Evolutionary conservation across 75 land plant species (phyloP).

Genomic region (Selaginella tamariscina): DNA sequence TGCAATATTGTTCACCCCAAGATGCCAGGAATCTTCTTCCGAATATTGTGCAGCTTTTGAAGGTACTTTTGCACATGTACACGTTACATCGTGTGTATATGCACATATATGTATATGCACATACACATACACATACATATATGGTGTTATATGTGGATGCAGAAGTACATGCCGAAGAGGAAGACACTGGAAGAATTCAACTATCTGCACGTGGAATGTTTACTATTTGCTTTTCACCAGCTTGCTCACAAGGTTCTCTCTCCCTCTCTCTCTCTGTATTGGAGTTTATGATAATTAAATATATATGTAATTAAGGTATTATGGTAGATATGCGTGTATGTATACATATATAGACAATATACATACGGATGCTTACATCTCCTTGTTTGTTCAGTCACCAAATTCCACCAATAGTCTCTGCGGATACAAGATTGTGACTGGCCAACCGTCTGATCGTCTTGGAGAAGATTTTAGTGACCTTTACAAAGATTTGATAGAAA

Average conservation of each 20-base stretch:
- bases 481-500: constrained; percentile 79
- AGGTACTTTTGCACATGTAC: constrained; percentile 30
- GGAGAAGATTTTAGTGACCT: constrained; percentile 92
- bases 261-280: neutral
- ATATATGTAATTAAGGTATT: too few relatives aligned
- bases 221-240: constrained; percentile 80
- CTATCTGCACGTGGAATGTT: constrained; percentile 64
- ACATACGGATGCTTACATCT: too few relatives aligned
- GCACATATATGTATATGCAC: constrained; percentile 3
- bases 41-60: constrained; percentile 51
- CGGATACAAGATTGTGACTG: constrained; percentile 96
- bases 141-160: constrained; percentile 16
- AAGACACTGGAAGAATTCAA: constrained; percentile 67
- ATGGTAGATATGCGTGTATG: too few relatives aligned
- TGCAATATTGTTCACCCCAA: constrained; percentile 69
- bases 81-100: constrained; percentile 2
- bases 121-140: neutral
- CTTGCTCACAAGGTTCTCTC: constrained; percentile 69
- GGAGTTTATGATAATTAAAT: neutral
- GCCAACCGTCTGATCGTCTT: constrained; percentile 95
- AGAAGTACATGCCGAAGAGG: constrained; percentile 82
- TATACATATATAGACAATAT: too few relatives aligned
- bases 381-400: constrained; percentile 74
- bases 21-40: constrained; percentile 93
- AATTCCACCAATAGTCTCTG: constrained; percentile 91